Conservation (phyloP, 805 yeast species). For the Starmera dryadoides region DNA sequence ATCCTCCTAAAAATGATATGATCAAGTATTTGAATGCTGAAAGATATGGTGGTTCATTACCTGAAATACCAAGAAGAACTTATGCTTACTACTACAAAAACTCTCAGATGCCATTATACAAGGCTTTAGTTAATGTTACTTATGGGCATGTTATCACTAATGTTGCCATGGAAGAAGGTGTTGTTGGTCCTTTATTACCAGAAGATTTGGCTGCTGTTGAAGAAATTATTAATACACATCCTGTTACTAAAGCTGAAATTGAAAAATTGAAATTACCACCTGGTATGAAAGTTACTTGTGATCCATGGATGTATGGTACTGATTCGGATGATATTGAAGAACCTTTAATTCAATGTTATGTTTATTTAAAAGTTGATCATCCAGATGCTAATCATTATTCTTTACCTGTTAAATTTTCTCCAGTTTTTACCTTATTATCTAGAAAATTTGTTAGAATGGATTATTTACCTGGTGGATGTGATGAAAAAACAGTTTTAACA, state of each 20-base stretch:
- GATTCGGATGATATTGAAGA: slow-evolving; percentile 45
- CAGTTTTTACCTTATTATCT: slow-evolving; percentile 59
- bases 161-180: slow-evolving; percentile 49
- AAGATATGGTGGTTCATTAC: slow-evolving; percentile 43
- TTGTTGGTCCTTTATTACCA: slow-evolving; percentile 65
- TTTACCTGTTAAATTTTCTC: slow-evolving; percentile 64
- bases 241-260: slow-evolving; percentile 53
- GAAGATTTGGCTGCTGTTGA: slow-evolving; percentile 56
- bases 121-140: slow-evolving; percentile 64
- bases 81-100: slow-evolving; percentile 61
- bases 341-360: slow-evolving; percentile 65
- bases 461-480: slow-evolving; percentile 65
- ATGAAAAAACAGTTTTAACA: slow-evolving; percentile 47
- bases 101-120: slow-evolving; percentile 45
- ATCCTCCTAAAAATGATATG: slow-evolving; percentile 77
- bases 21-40: slow-evolving; percentile 61
- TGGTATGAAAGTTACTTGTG: slow-evolving; percentile 46
- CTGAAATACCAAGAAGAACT: slow-evolving; percentile 60
- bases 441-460: slow-evolving; percentile 64
- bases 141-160: slow-evolving; percentile 55
- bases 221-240: slow-evolving; percentile 41
- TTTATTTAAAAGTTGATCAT: slow-evolving; percentile 66
- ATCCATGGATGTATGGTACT: slow-evolving; percentile 86
- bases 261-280: slow-evolving; percentile 58
- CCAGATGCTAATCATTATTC: slow-evolving; percentile 72